Base-by-base conservation (phyloP, 108 stramenopile species). In the Thalassiosira profunda region DNA sequence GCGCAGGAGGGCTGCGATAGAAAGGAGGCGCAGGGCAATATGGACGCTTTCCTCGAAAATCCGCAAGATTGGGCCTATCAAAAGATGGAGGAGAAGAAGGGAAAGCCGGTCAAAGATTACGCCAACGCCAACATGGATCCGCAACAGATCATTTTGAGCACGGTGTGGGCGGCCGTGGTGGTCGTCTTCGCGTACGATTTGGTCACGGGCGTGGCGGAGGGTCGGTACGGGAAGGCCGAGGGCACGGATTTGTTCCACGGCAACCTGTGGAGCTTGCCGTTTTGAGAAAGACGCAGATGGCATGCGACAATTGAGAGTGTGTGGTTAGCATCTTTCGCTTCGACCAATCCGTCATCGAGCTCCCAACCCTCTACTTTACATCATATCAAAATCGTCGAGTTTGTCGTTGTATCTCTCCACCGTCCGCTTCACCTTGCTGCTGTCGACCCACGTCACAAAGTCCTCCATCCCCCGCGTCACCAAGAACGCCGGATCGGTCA, bases 381-480 rank as follows among this genome's bases (percentile, higher is more conserved):
- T 79, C 55, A 99, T 82, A 67, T 99, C 98, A 74, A 96, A 99
- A 67, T 99, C 99, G 83, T 99, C 99, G 48, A 99, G 77, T 55
- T 98, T 99, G 74, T 99, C 97, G 76, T 99, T 98, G 84, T 99
- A 99, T 64, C 85, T 92, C 55, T 89, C 78, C 10, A 99, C 97
- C 4, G 96, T 86, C 61, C 96, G 79, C 79, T 94, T 85, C 65
- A 99, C 90, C 88, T 98, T 98, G 29, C 96, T 96, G 5, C 86
- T 67, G 69, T 98, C 98, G 41, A 98, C 97, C 99, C 99, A 99
- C 0, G 98, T 99, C 8, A 99, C 94, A 70, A 95, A 99, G 80
- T 99, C 99, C 77, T 99, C 99, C 93, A 98, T 87, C 34, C 80
- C 56, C 40, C 97, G 86, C 2, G 97, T 91, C 0, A 99, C 98